Conservation (phyloP, 2,329 filamentous ascomycete species). For the Colletotrichum acutatum region DNA sequence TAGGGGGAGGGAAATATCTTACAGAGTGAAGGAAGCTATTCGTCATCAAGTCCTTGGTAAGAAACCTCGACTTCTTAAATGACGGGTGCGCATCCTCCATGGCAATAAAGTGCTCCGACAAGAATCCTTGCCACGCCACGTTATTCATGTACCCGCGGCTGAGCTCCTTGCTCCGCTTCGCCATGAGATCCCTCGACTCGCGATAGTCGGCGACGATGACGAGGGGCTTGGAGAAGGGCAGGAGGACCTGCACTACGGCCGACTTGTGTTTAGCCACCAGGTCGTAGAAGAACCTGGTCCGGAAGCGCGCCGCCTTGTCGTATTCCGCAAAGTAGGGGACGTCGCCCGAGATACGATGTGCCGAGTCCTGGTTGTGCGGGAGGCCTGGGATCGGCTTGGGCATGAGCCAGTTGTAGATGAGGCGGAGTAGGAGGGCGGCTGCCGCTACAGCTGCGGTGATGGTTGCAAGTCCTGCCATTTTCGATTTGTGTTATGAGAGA, state of each 20-base stretch:
- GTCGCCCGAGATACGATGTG: background rate
- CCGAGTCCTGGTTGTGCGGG: background rate
- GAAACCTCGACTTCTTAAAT: conserved; percentile 4
- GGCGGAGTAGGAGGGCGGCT: background rate
- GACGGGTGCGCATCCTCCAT: conserved; percentile 6
- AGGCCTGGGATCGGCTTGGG: background rate
- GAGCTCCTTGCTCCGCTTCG: conserved; percentile 10
- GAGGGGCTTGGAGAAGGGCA: background rate
- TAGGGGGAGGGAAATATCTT: background rate
- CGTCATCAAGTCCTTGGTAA: conserved; percentile 17
- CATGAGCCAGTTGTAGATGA: background rate
- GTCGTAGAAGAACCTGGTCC: background rate
- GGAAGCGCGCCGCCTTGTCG: conserved; percentile 1
- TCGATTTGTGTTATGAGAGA: too few relatives aligned
- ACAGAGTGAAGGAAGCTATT: conserved; percentile 1
- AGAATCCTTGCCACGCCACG: background rate
- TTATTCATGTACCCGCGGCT: background rate
- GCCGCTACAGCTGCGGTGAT: too few relatives aligned
- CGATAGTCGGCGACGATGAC: conserved; percentile 4
- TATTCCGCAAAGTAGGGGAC: background rate
- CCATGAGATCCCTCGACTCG: conserved; percentile 7
- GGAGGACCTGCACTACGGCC: conserved; percentile 2
- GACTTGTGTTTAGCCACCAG: background rate
- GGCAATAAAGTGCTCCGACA: conserved; percentile 8
- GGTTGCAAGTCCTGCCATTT: too few relatives aligned